Evolutionary conservation across 352 stramenopile species (phyloP).

Genomic region (Pythium biforme): DNA sequence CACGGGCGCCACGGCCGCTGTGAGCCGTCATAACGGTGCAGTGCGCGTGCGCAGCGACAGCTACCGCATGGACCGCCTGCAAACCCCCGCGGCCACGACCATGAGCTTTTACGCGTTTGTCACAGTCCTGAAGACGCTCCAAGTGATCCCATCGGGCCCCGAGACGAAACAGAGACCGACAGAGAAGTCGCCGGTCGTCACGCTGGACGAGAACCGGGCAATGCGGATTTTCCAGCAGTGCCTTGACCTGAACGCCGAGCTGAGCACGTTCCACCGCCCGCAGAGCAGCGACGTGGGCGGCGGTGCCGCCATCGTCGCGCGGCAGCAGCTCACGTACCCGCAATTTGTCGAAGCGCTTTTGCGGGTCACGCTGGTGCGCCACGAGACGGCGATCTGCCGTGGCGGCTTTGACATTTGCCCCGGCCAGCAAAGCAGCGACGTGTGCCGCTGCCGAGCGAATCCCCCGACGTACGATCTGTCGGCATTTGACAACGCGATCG

Average conservation of each 20-base stretch:
- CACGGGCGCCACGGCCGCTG: neutral
- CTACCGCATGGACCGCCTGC: neutral
- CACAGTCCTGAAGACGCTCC: slow-evolving; percentile 2
- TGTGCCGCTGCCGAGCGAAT: slow-evolving; percentile 36
- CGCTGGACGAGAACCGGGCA: slow-evolving; percentile 47
- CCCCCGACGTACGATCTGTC: slow-evolving; percentile 36
- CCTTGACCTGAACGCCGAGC: slow-evolving; percentile 32
- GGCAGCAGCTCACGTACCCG: slow-evolving; percentile 35
- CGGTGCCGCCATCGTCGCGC: neutral
- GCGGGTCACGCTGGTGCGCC: slow-evolving; percentile 43
- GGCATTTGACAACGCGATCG: slow-evolving; percentile 42
- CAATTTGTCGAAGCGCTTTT: slow-evolving; percentile 59
- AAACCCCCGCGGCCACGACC: slow-evolving; percentile 3
- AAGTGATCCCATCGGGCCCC: neutral
- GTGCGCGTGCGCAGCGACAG: slow-evolving; percentile 10
- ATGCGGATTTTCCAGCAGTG: slow-evolving; percentile 64
- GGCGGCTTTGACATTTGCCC: slow-evolving; percentile 57
- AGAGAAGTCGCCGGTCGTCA: neutral
- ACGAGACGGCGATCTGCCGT: slow-evolving; percentile 49
- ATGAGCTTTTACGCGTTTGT: slow-evolving; percentile 25
- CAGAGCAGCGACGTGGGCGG: neutral
- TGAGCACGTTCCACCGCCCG: neutral
- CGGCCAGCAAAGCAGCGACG: slow-evolving; percentile 42
- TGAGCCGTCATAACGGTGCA: neutral
- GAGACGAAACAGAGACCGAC: neutral